These are phyloP conservation scores for Catharanthus roseus DNA, from an alignment of 257 asterid genomes.

Conservation along the genomic window DNA sequence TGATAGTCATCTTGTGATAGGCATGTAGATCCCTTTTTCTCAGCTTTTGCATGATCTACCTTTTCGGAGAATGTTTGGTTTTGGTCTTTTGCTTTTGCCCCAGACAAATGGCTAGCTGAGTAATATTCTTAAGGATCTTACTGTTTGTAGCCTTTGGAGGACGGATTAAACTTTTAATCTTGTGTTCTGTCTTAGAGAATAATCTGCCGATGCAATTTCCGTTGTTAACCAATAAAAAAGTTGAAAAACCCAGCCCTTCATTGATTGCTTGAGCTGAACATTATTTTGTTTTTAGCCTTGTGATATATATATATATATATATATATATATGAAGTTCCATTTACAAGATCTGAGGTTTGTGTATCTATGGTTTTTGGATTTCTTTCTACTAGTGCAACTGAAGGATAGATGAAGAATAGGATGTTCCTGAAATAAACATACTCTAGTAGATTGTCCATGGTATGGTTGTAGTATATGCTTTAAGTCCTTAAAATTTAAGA, in stretches of 20 bases:
- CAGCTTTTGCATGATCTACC: neutral
- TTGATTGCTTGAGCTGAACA: neutral
- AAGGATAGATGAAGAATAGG: neutral
- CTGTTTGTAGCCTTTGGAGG: neutral
- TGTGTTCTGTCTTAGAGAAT: neutral
- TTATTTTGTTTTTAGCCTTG: neutral
- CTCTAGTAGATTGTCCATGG: neutral
- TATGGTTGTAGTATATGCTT: neutral
- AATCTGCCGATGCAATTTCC: neutral
- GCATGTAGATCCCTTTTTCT: neutral
- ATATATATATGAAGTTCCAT: too few relatives aligned
- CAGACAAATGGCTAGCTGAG: neutral
- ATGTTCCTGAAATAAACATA: neutral
- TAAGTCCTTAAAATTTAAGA: neutral
- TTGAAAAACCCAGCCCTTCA: neutral
- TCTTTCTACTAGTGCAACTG: slow-evolving; percentile 1
- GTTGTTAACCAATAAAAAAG: neutral
- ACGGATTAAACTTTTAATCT: neutral
- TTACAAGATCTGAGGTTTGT: too few relatives aligned
- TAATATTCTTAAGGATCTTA: neutral
- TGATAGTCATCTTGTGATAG: neutral
- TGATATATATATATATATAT: neutral
- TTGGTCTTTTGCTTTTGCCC: neutral
- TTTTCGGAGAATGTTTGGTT: neutral
- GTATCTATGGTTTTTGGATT: neutral